A percentile compares a stretch with the other conserved stretches of the same genome.
Conservation (phyloP, 164 flowering plant genomes). For the Magnolia sinica region DNA sequence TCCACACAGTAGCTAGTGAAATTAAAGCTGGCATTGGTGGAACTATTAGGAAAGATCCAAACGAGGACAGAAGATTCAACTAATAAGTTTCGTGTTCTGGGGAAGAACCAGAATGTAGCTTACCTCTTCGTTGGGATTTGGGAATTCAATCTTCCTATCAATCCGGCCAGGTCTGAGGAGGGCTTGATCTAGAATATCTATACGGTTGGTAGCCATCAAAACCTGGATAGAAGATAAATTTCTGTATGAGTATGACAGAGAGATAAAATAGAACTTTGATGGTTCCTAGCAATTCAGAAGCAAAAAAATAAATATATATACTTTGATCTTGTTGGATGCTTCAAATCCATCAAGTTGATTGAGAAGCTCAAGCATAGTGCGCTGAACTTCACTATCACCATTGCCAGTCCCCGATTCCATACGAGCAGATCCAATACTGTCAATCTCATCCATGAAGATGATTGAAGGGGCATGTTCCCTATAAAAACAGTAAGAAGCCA, state of each 20-base stretch:
- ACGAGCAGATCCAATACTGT: conserved; percentile 94
- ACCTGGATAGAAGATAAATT: conserved; percentile 41
- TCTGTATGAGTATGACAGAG: too few species aligned
- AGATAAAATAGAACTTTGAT: too few species aligned
- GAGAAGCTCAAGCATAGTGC: conserved; percentile 98
- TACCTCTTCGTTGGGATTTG: conserved; percentile 94
- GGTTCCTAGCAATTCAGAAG: background rate
- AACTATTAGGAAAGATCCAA: too few species aligned
- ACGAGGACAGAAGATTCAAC: too few species aligned
- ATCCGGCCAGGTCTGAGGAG: conserved; percentile 98
- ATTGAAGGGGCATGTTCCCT: conserved; percentile 98
- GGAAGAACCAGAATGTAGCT: background rate
- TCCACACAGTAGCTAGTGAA: too few species aligned
- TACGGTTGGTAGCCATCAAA: conserved; percentile 95
- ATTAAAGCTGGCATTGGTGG: too few species aligned
- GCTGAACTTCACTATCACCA: conserved; percentile 97
- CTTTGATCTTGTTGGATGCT: conserved; percentile 97
- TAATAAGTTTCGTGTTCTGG: background rate
- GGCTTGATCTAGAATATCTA: conserved; percentile 94
- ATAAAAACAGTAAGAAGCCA: conserved; percentile 12
- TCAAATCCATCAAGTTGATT: conserved; percentile 99
- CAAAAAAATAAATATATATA: conserved; percentile 12
- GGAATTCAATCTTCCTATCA: conserved; percentile 94
- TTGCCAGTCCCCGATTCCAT: conserved; percentile 99
- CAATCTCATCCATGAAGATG: conserved; percentile 98